A percentile compares a stretch with the other conserved stretches of the same genome.
These are phyloP conservation scores for Fusarium mexicanum DNA, from an alignment of 2,329 filamentous ascomycete species.

Conservation along the genomic window DNA sequence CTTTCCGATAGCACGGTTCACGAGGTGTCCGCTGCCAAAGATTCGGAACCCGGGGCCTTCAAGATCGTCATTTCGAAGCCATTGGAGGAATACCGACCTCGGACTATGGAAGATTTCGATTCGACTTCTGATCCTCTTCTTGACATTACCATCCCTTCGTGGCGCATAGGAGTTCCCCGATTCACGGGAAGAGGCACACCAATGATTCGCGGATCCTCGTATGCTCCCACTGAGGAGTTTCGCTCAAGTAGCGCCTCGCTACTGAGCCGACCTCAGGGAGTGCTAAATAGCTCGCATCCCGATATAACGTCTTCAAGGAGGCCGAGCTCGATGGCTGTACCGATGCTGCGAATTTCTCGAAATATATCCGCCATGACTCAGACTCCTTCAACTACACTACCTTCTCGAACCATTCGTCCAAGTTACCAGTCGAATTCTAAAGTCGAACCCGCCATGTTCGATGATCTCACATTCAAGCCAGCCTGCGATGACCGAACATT, in stretches of 20 bases:
- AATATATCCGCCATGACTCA: slow-evolving; percentile 36
- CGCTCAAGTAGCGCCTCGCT: slow-evolving; percentile 68
- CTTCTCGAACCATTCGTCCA: slow-evolving; percentile 54
- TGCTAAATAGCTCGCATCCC: slow-evolving; percentile 38
- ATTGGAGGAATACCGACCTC: slow-evolving; percentile 66
- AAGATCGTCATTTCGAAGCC: slow-evolving; percentile 84
- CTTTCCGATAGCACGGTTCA: slow-evolving; percentile 82
- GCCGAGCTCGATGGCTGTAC: slow-evolving; percentile 51
- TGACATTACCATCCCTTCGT: slow-evolving; percentile 83
- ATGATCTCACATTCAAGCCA: slow-evolving; percentile 81
- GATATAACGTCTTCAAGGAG: slow-evolving; percentile 45
- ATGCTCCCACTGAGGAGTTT: slow-evolving; percentile 78
- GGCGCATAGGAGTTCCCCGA: slow-evolving; percentile 81
- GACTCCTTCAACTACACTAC: slow-evolving; percentile 50
- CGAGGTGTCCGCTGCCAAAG: slow-evolving; percentile 64
- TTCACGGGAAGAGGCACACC: slow-evolving; percentile 82
- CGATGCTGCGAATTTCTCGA: slow-evolving; percentile 47
- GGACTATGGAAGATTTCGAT: slow-evolving; percentile 68
- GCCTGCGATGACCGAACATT: slow-evolving; percentile 80
- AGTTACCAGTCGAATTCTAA: slow-evolving; percentile 60
- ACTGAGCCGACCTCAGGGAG: slow-evolving; percentile 50
- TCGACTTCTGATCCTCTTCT: slow-evolving; percentile 62
- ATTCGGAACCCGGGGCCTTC: slow-evolving; percentile 73
- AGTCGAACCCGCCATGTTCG: slow-evolving; percentile 82
- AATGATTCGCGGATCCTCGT: slow-evolving; percentile 82